Evolutionary conservation across 805 yeast species (phyloP).

Genomic region (Candida vartiovaarae): DNA sequence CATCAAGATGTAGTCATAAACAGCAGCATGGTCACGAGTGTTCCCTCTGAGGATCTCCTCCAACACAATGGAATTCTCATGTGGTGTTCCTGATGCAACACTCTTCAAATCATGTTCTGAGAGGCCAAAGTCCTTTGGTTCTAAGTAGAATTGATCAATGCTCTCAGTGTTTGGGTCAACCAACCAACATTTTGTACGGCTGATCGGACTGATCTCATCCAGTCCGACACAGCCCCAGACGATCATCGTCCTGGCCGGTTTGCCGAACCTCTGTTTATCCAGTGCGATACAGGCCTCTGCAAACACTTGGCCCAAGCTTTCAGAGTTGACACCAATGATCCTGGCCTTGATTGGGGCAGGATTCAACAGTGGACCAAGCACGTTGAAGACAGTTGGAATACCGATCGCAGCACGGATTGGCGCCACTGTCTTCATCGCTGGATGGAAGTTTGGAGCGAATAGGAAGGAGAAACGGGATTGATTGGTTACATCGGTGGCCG

Average conservation of each 20-base stretch:
- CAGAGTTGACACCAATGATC: constrained; percentile 84
- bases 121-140: constrained; percentile 78
- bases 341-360: constrained; percentile 80
- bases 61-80: constrained; percentile 66
- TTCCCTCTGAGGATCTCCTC: constrained; percentile 36
- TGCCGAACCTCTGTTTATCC: constrained; percentile 37
- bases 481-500: constrained; percentile 54
- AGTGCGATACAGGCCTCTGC: constrained; percentile 73
- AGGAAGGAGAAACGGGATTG: constrained; percentile 54
- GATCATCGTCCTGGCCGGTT: constrained; percentile 56
- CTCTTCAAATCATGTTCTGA: constrained; percentile 58
- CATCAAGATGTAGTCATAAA: constrained; percentile 84
- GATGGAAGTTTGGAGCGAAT: constrained; percentile 92
- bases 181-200: constrained; percentile 75
- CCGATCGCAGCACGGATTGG: constrained; percentile 72
- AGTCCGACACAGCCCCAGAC: constrained; percentile 91
- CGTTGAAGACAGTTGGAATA: constrained; percentile 88
- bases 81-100: constrained; percentile 83
- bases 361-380: constrained; percentile 88
- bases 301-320: constrained; percentile 70
- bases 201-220: constrained; percentile 92
- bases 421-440: constrained; percentile 82
- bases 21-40: constrained; percentile 46
- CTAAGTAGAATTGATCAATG: constrained; percentile 37
- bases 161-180: constrained; percentile 38